Base-by-base conservation (phyloP, 306 rosid species). In the Lupinus albus region DNA sequence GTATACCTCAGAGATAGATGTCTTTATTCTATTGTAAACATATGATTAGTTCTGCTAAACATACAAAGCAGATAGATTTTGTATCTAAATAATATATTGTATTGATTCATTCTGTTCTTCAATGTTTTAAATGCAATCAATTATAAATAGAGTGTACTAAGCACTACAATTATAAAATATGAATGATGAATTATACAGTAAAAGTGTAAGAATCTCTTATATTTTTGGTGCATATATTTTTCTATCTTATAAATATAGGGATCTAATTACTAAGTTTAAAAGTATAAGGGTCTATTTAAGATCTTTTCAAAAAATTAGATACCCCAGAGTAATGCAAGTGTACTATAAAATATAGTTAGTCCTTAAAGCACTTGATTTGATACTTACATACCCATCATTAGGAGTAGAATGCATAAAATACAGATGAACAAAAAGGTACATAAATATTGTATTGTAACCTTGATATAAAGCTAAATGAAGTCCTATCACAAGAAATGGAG, bases 1-100 rank as follows among this genome's bases (percentile, higher is more conserved):
- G 74, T 62, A 80, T 81, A 74, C 78, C 82, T 50, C 65, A 74
- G 80, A 80, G 57, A 76, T 75, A 82, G 80, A 72, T 71, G 25
- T 41, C 44, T 13, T 32, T 28, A 13, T 61, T 60, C 60, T 60
- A 51, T 68, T 61, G 52, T n/a, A 4, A 59, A 68, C 20, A 60
- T n/a, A 52, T 5, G 1, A 11, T 57, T 14, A 30, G 33, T 16
- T 54, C 14, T 64, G 7, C 54, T 39, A 41, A 44, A 21, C 41
- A 14, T 55, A 45, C 13, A 44, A 42, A 11, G 32, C 20, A 69
- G 32, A 68, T 12, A 18, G 39, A 51, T 36, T 67, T 51, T 20
- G 33, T 16, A 18, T 14, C 25, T 51, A 20, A 12, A 7, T 15
- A 51, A 7, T 15, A 67, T 66, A 11, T 35, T 38, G 7, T 12